Conservation (phyloP, 345 rosid species). For the Fremontodendron californicum region DNA sequence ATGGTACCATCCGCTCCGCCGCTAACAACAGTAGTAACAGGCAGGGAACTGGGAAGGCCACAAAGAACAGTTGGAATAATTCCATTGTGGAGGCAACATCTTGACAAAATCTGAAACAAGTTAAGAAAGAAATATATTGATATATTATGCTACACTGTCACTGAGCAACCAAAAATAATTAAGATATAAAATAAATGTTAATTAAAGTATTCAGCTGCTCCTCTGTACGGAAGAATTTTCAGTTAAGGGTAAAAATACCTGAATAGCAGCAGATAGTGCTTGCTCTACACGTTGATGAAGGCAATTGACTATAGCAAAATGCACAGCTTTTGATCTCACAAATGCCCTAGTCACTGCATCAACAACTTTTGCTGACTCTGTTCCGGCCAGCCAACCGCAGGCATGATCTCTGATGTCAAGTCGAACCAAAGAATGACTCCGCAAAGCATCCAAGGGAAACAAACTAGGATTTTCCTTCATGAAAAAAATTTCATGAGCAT, state of each 20-base stretch:
- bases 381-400: constrained; percentile 45
- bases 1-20: constrained; percentile 97
- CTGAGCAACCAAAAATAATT: not conserved
- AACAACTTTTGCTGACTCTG: constrained; percentile 58
- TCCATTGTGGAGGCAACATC: constrained; percentile 84
- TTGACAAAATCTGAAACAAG: constrained; percentile 70
- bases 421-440: constrained; percentile 44
- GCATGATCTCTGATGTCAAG: constrained; percentile 61
- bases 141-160: constrained; percentile 1
- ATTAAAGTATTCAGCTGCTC: not conserved
- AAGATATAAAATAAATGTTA: not conserved
- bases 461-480: constrained; percentile 39
- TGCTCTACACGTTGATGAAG: constrained; percentile 77
- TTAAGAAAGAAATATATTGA: constrained; percentile 16
- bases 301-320: constrained; percentile 66
- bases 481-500: constrained; percentile 56
- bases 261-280: constrained; percentile 57
- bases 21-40: constrained; percentile 73
- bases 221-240: not conserved
- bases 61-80: constrained; percentile 74
- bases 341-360: constrained; percentile 70
- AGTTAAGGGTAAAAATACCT: constrained; percentile 45
- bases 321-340: constrained; percentile 78
- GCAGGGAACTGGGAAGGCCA: constrained; percentile 86
- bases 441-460: constrained; percentile 68